Percentiles rank a stretch among this genome's conserved stretches.
phyloP scores from a whole-genome alignment of 768 basidiomycete species.

The Aureoboletus auriporus region DNA sequence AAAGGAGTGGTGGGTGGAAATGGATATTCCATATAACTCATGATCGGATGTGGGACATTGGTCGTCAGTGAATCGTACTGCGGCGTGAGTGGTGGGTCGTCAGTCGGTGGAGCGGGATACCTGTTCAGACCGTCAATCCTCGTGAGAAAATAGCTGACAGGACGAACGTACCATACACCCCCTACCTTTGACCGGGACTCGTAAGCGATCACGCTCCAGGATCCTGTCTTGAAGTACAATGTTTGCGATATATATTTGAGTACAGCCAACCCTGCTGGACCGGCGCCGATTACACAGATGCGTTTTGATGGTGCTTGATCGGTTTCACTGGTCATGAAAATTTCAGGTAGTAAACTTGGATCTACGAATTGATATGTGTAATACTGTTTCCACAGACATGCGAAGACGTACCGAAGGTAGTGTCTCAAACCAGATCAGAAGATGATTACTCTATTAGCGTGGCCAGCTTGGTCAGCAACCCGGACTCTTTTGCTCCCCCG shows the following conservation, averaged over 20 bases:
- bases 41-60: slow-evolving; percentile 74
- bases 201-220: slow-evolving; percentile 63
- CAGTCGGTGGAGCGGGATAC: slow-evolving; percentile 51
- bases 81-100: slow-evolving; percentile 58
- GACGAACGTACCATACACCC: too few species aligned
- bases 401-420: too few species aligned
- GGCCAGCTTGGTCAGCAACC: too few species aligned
- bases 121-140: slow-evolving; percentile 27
- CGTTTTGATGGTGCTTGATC: slow-evolving; percentile 23
- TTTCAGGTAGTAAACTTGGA: too few species aligned
- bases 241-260: slow-evolving; percentile 63
- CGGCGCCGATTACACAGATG: slow-evolving; percentile 74
- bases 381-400: too few species aligned
- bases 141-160: neutral
- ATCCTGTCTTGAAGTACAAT: slow-evolving; percentile 47
- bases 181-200: slow-evolving; percentile 67
- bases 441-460: too few species aligned
- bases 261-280: slow-evolving; percentile 71
- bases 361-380: too few species aligned
- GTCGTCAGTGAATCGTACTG: slow-evolving; percentile 80
- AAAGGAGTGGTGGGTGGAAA: slow-evolving; percentile 73
- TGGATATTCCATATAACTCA: slow-evolving; percentile 59
- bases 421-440: too few species aligned
- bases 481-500: too few species aligned
- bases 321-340: slow-evolving; percentile 6